Percentiles rank a stretch among this genome's conserved stretches.
These are phyloP conservation scores for Xylariaceae sp. DNA, from an alignment of 2,329 filamentous ascomycete species.

Conservation along the genomic window DNA sequence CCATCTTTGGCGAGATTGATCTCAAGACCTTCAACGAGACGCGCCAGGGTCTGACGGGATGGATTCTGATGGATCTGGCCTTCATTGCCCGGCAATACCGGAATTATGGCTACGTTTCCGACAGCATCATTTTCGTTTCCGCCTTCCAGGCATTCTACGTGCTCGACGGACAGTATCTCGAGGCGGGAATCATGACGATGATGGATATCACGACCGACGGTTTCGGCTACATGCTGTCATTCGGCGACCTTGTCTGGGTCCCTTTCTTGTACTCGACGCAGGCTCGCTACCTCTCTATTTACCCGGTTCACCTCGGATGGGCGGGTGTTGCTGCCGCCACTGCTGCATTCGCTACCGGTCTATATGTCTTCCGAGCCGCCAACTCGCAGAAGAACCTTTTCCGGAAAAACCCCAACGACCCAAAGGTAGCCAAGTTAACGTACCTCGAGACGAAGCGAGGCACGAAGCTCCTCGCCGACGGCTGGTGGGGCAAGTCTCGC, in stretches of 20 bases:
- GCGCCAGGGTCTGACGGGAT: slow-evolving; percentile 83
- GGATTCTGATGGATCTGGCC: slow-evolving; percentile 79
- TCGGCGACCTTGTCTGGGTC: slow-evolving; percentile 89
- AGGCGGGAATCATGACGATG: slow-evolving; percentile 82
- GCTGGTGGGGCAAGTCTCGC: slow-evolving; percentile 45
- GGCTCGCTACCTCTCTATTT: slow-evolving; percentile 75
- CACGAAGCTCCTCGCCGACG: slow-evolving; percentile 55
- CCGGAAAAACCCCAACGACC: slow-evolving; percentile 83
- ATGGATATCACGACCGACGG: slow-evolving; percentile 93
- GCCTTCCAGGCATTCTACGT: slow-evolving; percentile 77
- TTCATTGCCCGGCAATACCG: slow-evolving; percentile 87
- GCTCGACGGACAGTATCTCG: slow-evolving; percentile 81
- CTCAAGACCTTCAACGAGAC: slow-evolving; percentile 88
- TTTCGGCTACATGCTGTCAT: slow-evolving; percentile 91
- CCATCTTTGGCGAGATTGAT: slow-evolving; percentile 79
- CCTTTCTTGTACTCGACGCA: slow-evolving; percentile 86
- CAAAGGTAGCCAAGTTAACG: slow-evolving; percentile 71
- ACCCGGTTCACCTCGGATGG: slow-evolving; percentile 73
- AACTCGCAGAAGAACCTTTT: slow-evolving; percentile 96
- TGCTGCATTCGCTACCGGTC: slow-evolving; percentile 65
- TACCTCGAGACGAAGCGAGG: slow-evolving; percentile 83
- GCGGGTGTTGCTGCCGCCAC: slow-evolving; percentile 61
- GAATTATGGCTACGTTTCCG: slow-evolving; percentile 75
- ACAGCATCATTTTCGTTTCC: slow-evolving; percentile 79
- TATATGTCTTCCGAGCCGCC: slow-evolving; percentile 83